Evolutionary conservation across 768 basidiomycete genomes (phyloP).

Genomic region (Sutorius australiensis): DNA sequence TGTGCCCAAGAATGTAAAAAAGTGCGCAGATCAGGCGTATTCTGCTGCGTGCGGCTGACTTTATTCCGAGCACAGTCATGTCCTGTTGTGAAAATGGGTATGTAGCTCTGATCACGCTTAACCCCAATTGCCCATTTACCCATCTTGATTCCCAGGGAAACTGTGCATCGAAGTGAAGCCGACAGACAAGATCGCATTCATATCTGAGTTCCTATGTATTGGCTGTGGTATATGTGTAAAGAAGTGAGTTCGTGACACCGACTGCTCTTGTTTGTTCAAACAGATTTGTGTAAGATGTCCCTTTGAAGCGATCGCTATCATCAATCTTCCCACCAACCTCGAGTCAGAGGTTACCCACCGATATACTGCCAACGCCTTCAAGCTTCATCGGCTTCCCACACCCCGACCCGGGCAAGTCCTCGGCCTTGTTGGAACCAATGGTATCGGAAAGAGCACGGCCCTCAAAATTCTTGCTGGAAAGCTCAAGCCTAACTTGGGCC

Average conservation of each 20-base stretch:
- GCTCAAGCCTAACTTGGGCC: slow-evolving; percentile 94
- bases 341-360: slow-evolving; percentile 96
- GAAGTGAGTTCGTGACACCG: slow-evolving; percentile 59
- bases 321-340: slow-evolving; percentile 97
- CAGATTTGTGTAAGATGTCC: slow-evolving; percentile 68
- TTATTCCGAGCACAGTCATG: slow-evolving; percentile 56
- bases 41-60: slow-evolving; percentile 7
- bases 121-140: background rate
- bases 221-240: slow-evolving; percentile 99
- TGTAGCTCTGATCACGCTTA: slow-evolving; percentile 18
- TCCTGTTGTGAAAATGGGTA: slow-evolving; percentile 97
- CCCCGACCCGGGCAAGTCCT: slow-evolving; percentile 97
- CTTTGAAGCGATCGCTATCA: slow-evolving; percentile 98
- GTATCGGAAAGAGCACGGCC: slow-evolving; percentile 98
- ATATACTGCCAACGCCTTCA: slow-evolving; percentile 98
- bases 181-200: slow-evolving; percentile 95
- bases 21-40: slow-evolving; percentile 36
- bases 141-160: slow-evolving; percentile 57
- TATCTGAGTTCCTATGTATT: slow-evolving; percentile 98
- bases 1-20: slow-evolving; percentile 99
- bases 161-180: slow-evolving; percentile 98
- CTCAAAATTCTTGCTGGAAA: slow-evolving; percentile 96
- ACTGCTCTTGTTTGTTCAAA: slow-evolving; percentile 4
- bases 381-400: slow-evolving; percentile 95
- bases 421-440: slow-evolving; percentile 98